Percentiles rank a stretch among this genome's conserved stretches.
phyloP scores from a whole-genome alignment of 139 green algal species.

The Chlorella sorokiniana region DNA sequence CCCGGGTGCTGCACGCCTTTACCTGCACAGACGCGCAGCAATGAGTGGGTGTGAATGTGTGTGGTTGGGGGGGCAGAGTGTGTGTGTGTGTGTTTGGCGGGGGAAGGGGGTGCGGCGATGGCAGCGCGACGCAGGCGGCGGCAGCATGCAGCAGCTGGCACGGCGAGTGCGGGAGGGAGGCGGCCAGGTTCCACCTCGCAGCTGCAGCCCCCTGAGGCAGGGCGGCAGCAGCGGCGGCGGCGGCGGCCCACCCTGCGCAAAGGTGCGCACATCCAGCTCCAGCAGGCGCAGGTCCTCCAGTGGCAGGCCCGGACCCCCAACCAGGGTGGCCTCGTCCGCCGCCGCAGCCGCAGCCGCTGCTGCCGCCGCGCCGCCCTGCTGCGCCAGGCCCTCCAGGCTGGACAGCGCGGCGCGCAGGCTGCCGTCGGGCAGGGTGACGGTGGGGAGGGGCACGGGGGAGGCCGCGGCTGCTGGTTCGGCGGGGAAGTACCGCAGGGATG shows the following conservation, averaged over 20 bases:
- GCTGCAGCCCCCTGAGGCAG: no score
- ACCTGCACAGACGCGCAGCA: background rate
- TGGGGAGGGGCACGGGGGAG: constrained; percentile 40
- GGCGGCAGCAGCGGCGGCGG: no score
- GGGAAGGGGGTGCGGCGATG: no score
- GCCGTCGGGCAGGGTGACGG: constrained; percentile 13
- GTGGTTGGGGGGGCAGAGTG: background rate
- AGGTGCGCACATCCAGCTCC: constrained; percentile 69
- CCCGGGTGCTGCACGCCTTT: constrained; percentile 48
- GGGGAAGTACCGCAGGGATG: constrained; percentile 51
- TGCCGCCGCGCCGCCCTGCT: background rate
- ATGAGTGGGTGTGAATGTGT: background rate
- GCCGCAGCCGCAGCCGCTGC: background rate
- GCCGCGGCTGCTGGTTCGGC: constrained; percentile 43
- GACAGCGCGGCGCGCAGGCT: constrained; percentile 47
- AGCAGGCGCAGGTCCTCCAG: constrained; percentile 59
- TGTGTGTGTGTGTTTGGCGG: no score
- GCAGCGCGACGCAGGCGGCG: no score
- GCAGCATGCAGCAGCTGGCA: no score
- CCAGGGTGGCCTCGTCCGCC: background rate
- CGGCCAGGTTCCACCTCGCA: no score
- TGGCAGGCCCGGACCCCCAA: background rate
- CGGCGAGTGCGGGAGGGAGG: no score
- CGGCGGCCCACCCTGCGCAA: constrained; percentile 41
- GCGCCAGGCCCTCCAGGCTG: constrained; percentile 55